phyloP scores from a whole-genome alignment of 2,329 filamentous ascomycete species.

The Colletotrichum tanaceti region DNA sequence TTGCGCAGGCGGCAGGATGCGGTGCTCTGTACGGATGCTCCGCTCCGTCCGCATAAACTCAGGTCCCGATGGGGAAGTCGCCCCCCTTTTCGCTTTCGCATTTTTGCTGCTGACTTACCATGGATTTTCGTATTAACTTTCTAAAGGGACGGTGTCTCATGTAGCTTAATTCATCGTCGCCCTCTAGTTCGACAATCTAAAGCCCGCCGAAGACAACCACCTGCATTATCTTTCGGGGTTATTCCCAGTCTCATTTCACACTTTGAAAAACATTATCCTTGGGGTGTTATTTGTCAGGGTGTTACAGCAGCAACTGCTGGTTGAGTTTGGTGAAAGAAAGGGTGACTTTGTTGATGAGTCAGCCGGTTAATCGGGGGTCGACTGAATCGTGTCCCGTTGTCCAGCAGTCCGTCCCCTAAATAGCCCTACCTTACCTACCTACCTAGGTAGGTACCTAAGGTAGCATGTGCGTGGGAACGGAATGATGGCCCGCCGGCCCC shows the following conservation, averaged over 20 bases:
- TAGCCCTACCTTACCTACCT: too few species aligned
- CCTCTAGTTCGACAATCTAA: not conserved
- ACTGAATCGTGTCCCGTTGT: not conserved
- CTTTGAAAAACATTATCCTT: too few species aligned
- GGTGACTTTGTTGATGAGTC: too few species aligned
- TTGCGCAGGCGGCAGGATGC: not conserved
- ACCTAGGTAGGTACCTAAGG: too few species aligned
- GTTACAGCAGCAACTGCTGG: too few species aligned
- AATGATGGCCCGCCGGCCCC: not conserved
- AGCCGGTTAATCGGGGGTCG: not conserved
- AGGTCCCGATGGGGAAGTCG: not conserved
- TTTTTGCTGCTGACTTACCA: not conserved
- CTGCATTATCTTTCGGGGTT: too few species aligned
- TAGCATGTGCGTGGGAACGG: not conserved
- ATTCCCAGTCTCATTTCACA: too few species aligned
- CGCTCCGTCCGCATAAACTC: not conserved
- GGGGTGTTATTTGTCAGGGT: too few species aligned
- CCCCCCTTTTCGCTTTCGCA: not conserved
- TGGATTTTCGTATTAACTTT: not conserved
- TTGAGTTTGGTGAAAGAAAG: too few species aligned
- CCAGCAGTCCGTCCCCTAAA: too few species aligned
- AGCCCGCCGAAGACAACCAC: not conserved
- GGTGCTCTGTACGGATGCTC: too few species aligned
- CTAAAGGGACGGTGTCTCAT: not conserved
- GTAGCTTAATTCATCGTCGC: slow-evolving; percentile 3